Base-by-base conservation (phyloP, 345 rosid species). In the Capsella bursapastoris region DNA sequence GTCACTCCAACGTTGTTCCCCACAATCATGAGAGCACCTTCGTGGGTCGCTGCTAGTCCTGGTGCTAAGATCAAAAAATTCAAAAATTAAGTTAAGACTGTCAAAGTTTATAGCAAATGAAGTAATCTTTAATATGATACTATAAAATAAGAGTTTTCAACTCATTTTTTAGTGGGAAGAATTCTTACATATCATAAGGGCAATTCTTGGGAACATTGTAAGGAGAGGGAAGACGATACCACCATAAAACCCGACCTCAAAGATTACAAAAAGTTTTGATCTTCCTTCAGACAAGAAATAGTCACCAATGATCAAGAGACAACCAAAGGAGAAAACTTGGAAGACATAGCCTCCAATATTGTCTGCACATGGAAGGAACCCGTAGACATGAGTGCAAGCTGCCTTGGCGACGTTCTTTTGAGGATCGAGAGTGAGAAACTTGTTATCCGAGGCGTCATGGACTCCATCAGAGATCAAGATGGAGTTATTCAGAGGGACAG, bases 331-430 rank as follows among this genome's bases (percentile, higher is more conserved):
- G 44, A 78, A 72, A 27, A 78, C 52, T 60, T 78, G 81, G 77
- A 78, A 78, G 55, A 67, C 11, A 28, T 78, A 72, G 32, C 81
- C 81, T 66, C 73, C 77, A 58, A 59, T 5, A 15, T 78, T 78
- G 63, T 78, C 81, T 58, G 81, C 77, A 66, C 81, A 78, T 14
- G 81, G 81, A 59, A 78, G 76, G 52, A 78, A 78, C n/a, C 81
- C 81, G 35, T 77, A 77, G 62, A 77, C 76, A 71, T 77, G 80
- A 40, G 8, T 11, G 55, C 80, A 77, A 69, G 65, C 64, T 76
- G 74, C 70, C 51, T 71, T 45, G 37, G 69, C 11, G 32, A 68
- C 74, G 15, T 69, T 69, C 10, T 76, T 45, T 53, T 58, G 74
- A 52, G 75, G 52, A 27, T 76, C 18, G 1, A 76, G 64, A 37